Evolutionary conservation across 179 eudicot species (phyloP).

Genomic region (Pouteria campechiana): DNA sequence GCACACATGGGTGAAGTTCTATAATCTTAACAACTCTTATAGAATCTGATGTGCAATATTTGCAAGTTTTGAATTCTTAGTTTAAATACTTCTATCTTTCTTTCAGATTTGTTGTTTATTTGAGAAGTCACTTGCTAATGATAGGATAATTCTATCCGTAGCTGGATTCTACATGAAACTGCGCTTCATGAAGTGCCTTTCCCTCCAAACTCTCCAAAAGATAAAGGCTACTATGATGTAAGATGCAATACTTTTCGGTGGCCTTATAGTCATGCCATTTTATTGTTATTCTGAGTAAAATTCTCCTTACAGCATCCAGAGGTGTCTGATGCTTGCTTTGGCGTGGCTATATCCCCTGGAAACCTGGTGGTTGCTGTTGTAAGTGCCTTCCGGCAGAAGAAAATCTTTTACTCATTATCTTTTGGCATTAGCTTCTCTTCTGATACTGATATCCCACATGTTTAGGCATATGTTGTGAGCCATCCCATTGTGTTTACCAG

Average conservation of each 20-base stretch:
- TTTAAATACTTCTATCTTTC: background rate
- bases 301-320: constrained; percentile 50
- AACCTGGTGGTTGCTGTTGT: constrained; percentile 86
- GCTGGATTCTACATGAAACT: constrained; percentile 56
- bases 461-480: too few species aligned
- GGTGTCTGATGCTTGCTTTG: constrained; percentile 67
- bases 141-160: constrained; percentile 62
- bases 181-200: constrained; percentile 40
- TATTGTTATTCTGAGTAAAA: background rate
- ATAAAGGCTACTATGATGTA: constrained; percentile 59
- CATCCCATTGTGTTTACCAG: too few species aligned
- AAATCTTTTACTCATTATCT: too few species aligned
- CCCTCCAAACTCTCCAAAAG: constrained; percentile 54
- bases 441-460: too few species aligned
- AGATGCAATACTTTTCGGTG: constrained; percentile 8
- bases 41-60: too few species aligned
- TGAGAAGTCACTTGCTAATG: too few species aligned
- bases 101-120: constrained; percentile 1
- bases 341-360: constrained; percentile 83
- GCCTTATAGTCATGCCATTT: background rate
- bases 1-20: too few species aligned
- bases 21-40: too few species aligned
- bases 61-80: too few species aligned
- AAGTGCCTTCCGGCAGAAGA: too few species aligned
- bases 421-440: too few species aligned